These are phyloP conservation scores for Penicillium sp. DNA, from an alignment of 2,329 filamentous ascomycete genomes.

Conservation along the genomic window DNA sequence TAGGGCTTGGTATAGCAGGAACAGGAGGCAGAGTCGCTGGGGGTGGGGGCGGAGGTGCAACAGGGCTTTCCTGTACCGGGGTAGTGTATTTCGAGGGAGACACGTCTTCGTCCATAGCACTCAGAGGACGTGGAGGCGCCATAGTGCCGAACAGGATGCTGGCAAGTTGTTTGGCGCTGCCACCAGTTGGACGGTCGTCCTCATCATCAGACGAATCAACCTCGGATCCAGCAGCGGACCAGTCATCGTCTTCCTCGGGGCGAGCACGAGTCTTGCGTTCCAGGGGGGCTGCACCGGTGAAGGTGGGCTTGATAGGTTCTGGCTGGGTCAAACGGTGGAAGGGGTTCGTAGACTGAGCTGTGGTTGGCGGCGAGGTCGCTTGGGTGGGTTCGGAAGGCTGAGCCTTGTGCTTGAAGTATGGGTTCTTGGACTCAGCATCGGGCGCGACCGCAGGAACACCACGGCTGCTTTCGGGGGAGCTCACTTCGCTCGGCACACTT, in stretches of 20 bases:
- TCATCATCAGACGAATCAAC: slow-evolving; percentile 62
- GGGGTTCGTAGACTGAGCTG: slow-evolving; percentile 76
- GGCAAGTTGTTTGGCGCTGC: slow-evolving; percentile 80
- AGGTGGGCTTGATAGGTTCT: slow-evolving; percentile 43
- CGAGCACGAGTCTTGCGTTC: slow-evolving; percentile 46
- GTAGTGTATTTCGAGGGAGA: slow-evolving; percentile 41
- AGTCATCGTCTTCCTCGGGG: slow-evolving; percentile 62
- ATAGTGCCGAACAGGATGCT: slow-evolving; percentile 95
- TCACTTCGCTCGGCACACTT: slow-evolving; percentile 43
- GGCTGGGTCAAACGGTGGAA: slow-evolving; percentile 75
- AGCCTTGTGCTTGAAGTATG: slow-evolving; percentile 83
- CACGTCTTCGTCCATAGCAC: slow-evolving; percentile 64
- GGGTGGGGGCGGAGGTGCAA: slow-evolving; percentile 40
- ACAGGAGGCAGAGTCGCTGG: slow-evolving; percentile 33
- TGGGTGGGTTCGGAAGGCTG: slow-evolving; percentile 52
- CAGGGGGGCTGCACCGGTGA: slow-evolving; percentile 43
- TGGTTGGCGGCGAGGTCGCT: slow-evolving; percentile 35
- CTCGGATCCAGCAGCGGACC: slow-evolving; percentile 70
- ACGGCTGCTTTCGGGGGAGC: slow-evolving; percentile 43
- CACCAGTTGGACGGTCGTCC: slow-evolving; percentile 68
- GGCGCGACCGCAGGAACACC: slow-evolving; percentile 47
- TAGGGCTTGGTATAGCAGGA: slow-evolving; percentile 23
- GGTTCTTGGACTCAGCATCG: slow-evolving; percentile 79
- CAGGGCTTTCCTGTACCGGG: slow-evolving; percentile 37
- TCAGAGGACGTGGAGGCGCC: slow-evolving; percentile 81